Evolutionary conservation across 78 protist genomes (phyloP), one percentile per base, ranked within the genome.

Genomic region (Bigelowiella natans): DNA sequence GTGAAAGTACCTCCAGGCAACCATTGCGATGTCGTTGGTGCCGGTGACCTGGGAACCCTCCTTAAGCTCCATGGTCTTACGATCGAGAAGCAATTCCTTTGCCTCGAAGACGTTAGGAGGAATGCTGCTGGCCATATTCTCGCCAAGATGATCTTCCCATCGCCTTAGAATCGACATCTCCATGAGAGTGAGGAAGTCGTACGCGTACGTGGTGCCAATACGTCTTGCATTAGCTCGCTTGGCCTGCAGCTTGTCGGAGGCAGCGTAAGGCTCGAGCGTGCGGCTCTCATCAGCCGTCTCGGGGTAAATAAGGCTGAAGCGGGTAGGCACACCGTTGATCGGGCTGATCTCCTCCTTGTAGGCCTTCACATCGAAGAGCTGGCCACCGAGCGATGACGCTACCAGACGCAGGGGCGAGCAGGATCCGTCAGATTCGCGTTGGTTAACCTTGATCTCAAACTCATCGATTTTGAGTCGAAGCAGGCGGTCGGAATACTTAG

Each of bases 1-100:
- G n/a, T n/a, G n/a, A n/a, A n/a, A n/a, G n/a, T n/a, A n/a, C 38
- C 26, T 34, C 97, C 98, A 96, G 2, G 95, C 98, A 1, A 97
- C 95, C 98, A 97, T 97, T 90, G 98, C 99, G 36, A 95, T 39
- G 31, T 89, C n/a, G 93, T 94, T 95, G 2, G 31, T 1, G 83
- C 93, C 96, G 85, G 73, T 51, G 18, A 51, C 73, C 73, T 51
- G 73, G 73, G 18, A 51, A 51, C 73, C 73, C 18, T 51, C 73
- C 73, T 51, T 51, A 18, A 51, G 7, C 18, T 51, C 73, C 7
- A 51, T 7, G 73, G 73, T 51, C 18, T 51, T 51, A 18, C 34
- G 73, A 18, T 51, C 73, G 34, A 51, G 7, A 51, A 51, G 7
- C 18, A 51, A 18, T 18, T 51, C 73, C 7, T 7, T 26, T 51